These are phyloP conservation scores for Lenwebbia sp. DNA, from an alignment of 345 rosid species.

Conservation along the genomic window DNA sequence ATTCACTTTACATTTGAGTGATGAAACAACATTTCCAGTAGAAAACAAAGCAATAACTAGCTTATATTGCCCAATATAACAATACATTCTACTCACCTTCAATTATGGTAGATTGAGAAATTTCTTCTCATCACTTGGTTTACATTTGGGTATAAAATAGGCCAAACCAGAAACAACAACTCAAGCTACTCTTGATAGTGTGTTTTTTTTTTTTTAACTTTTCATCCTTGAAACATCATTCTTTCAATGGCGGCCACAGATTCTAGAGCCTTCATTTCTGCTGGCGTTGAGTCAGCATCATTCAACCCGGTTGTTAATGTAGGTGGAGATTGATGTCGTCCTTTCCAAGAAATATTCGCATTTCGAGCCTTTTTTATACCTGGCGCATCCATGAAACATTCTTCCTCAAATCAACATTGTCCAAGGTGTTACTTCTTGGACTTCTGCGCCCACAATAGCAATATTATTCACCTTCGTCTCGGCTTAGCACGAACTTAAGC, in stretches of 20 bases:
- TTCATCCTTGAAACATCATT: neutral
- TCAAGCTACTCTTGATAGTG: neutral
- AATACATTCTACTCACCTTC: neutral
- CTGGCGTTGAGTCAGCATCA: neutral
- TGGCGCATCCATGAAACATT: neutral
- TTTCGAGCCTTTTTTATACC: neutral
- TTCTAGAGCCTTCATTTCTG: neutral
- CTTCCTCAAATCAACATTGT: fast-evolving
- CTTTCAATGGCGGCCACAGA: fast-evolving
- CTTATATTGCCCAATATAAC: neutral
- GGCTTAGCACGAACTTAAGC: neutral
- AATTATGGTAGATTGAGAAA: neutral
- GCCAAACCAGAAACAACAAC: neutral
- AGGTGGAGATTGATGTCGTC: neutral
- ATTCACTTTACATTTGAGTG: neutral
- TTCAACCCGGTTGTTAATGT: neutral
- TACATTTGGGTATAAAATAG: neutral
- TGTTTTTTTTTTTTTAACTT: neutral
- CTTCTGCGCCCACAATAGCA: neutral
- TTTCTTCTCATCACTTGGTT: neutral
- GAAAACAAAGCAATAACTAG: neutral
- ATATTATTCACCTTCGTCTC: neutral
- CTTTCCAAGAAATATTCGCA: neutral
- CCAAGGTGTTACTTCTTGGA: neutral
- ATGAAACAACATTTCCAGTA: neutral